These are phyloP conservation scores for Candida arabinofermentans DNA, from an alignment of 805 yeast species.

Conservation along the genomic window DNA sequence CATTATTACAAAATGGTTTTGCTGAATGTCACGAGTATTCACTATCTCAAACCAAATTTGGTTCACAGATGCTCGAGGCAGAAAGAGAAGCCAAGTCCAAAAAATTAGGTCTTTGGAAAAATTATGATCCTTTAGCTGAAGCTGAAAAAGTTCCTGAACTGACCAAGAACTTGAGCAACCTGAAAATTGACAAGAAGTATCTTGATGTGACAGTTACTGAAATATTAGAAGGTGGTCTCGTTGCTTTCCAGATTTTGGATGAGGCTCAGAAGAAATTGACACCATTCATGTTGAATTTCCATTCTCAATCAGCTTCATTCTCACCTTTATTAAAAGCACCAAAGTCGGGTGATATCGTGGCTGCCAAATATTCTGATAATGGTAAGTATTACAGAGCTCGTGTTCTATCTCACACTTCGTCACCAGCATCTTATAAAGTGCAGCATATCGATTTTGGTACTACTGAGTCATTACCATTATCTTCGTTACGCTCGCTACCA, in stretches of 20 bases:
- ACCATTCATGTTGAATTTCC: constrained; percentile 44
- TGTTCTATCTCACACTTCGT: constrained; percentile 43
- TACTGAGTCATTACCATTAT: constrained; percentile 39
- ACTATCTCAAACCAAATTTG: constrained; percentile 52
- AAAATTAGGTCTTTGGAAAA: constrained; percentile 64
- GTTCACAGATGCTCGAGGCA: constrained; percentile 51
- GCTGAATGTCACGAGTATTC: constrained; percentile 65
- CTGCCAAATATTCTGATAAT: constrained; percentile 48
- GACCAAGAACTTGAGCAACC: constrained; percentile 14
- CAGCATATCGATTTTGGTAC: constrained; percentile 63
- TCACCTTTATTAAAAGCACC: constrained; percentile 37
- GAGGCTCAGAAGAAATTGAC: constrained; percentile 36
- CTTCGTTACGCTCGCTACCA: constrained; percentile 51
- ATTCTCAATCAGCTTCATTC: constrained; percentile 34
- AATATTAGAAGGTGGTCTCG: constrained; percentile 36
- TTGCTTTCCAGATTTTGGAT: constrained; percentile 44
- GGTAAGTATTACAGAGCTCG: constrained; percentile 58
- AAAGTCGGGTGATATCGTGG: constrained; percentile 51
- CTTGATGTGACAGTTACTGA: constrained; percentile 54
- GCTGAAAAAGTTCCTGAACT: constrained; percentile 8
- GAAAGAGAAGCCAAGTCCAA: constrained; percentile 55
- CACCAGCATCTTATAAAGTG: constrained; percentile 42
- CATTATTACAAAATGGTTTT: constrained; percentile 58
- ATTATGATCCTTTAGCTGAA: constrained; percentile 45
- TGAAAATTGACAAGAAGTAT: constrained; percentile 35